A percentile compares a stretch with the other conserved stretches of the same genome.
Conservation (phyloP, 1,284 basidiomycete species). For the Trichosporon inkin region DNA sequence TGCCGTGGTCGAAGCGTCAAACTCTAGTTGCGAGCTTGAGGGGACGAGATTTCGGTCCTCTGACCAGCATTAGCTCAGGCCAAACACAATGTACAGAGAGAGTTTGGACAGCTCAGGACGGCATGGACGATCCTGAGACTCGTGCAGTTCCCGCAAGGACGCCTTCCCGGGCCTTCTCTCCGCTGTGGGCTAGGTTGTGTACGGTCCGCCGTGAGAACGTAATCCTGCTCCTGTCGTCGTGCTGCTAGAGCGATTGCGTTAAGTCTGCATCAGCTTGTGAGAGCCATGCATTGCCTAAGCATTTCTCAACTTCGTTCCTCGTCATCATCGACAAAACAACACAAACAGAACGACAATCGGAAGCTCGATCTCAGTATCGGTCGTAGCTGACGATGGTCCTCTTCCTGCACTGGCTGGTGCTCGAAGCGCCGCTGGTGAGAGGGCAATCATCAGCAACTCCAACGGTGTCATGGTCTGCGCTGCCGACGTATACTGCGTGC, state of each 20-base stretch:
- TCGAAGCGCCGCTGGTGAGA: slow-evolving; percentile 3
- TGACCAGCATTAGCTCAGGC: background rate
- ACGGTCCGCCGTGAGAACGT: too few species aligned
- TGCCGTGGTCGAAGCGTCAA: background rate
- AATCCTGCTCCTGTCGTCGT: background rate
- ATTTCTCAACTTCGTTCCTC: background rate
- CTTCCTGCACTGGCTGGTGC: background rate
- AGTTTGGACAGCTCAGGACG: slow-evolving; percentile 1
- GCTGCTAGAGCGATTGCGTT: background rate
- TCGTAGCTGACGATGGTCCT: slow-evolving; percentile 6
- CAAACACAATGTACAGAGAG: background rate
- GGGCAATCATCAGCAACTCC: slow-evolving; percentile 7
- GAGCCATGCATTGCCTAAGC: background rate
- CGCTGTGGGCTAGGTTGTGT: too few species aligned
- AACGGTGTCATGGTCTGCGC: slow-evolving; percentile 3
- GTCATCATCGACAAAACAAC: background rate
- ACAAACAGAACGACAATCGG: background rate
- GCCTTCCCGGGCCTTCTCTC: background rate
- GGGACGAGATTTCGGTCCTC: slow-evolving; percentile 1
- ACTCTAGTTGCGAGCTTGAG: background rate
- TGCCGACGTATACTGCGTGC: background rate
- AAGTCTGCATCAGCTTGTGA: background rate
- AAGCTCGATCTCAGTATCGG: background rate
- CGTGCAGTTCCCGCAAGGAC: background rate
- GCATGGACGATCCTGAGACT: background rate